A percentile compares a stretch with the other conserved stretches of the same genome.
Conservation (phyloP, 2,329 filamentous ascomycete genomes). For the Cadophora sp. region DNA sequence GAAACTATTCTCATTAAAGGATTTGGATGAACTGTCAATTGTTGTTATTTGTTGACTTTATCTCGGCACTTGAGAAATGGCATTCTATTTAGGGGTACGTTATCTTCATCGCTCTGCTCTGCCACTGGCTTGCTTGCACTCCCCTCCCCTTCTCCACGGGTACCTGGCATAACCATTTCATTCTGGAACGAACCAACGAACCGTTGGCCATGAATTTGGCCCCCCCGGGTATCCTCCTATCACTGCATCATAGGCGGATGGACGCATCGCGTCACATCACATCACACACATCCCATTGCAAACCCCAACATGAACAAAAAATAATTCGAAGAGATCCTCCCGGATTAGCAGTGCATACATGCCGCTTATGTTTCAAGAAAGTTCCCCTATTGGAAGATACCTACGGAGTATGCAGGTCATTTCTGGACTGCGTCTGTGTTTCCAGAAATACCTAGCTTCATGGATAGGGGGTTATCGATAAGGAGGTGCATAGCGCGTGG, state of each 20-base stretch:
- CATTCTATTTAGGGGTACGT: neutral
- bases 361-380: neutral
- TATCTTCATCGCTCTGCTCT: conserved; percentile 5
- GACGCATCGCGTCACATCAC: neutral
- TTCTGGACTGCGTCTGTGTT: neutral
- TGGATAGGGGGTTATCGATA: conserved; percentile 14
- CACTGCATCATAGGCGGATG: neutral
- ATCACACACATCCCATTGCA: too few relatives aligned
- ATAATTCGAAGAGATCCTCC: conserved; percentile 3
- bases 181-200: conserved; percentile 4
- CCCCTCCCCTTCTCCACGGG: neutral
- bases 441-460: neutral
- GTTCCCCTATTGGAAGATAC: conserved; percentile 2
- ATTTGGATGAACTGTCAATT: neutral
- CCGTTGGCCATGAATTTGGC: neutral
- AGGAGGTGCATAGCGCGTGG: conserved; percentile 8
- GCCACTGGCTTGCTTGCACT: neutral
- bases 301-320: too few relatives aligned
- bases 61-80: too few relatives aligned
- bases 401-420: neutral
- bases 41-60: neutral
- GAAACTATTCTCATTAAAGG: neutral
- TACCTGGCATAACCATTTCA: conserved; percentile 6
- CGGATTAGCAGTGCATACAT: conserved; percentile 25
- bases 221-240: neutral